Evolutionary conservation across 176 grass and related monocot species (phyloP).

Genomic region (Poa pratensis): DNA sequence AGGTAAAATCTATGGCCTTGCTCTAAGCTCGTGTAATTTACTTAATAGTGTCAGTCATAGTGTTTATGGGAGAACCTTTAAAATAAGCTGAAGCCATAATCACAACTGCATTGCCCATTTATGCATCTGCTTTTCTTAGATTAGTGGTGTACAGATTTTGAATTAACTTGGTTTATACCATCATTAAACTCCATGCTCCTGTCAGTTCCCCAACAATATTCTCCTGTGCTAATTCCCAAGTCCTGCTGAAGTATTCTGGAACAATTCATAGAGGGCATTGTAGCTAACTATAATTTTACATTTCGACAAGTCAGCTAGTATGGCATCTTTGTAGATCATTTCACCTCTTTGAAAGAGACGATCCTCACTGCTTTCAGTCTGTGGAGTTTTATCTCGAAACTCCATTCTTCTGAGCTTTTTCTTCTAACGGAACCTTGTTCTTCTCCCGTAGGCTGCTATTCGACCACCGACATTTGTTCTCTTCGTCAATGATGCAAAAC

Average conservation of each 20-base stretch:
- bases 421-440: conserved; percentile 6
- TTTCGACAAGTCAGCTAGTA: no score
- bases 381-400: conserved; percentile 9
- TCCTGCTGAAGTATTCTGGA: no score
- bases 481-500: conserved; percentile 92
- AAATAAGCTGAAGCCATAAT: background rate
- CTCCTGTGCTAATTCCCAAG: no score
- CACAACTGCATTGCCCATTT: background rate
- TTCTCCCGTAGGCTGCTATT: conserved; percentile 66
- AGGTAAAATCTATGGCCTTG: conserved; percentile 59
- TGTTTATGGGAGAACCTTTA: background rate
- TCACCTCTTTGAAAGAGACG: background rate
- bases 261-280: no score
- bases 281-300: no score
- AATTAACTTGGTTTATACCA: background rate
- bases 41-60: background rate
- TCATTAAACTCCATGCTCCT: background rate
- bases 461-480: conserved; percentile 93
- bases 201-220: background rate
- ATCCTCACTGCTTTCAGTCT: conserved; percentile 19
- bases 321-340: background rate
- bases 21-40: background rate
- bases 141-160: background rate
- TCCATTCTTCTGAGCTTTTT: background rate
- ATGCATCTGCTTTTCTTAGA: background rate